A percentile compares a stretch with the other conserved stretches of the same genome.
phyloP scores from a whole-genome alignment of 371 early-diverging fungal species.

The Synchytrium microbalum region DNA sequence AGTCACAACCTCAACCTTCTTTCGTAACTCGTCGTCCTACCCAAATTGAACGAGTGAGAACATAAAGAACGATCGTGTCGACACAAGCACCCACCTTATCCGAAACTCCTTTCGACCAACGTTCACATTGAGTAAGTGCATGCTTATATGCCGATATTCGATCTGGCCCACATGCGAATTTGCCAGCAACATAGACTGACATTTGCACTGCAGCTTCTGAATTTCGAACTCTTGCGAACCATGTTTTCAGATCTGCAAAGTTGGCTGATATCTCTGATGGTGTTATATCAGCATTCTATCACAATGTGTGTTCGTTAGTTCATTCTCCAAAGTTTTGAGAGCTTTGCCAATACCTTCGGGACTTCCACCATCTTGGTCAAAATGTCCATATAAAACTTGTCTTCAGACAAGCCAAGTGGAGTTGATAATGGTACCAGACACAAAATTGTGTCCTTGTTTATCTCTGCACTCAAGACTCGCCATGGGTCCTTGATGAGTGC shows the following conservation, averaged over 20 bases:
- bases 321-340: slow-evolving; percentile 4
- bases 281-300: too few relatives aligned
- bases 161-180: slow-evolving; percentile 32
- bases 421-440: slow-evolving; percentile 37
- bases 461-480: slow-evolving; percentile 33
- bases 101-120: slow-evolving; percentile 8
- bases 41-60: background rate
- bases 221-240: slow-evolving; percentile 20
- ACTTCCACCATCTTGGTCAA: slow-evolving; percentile 24
- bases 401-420: slow-evolving; percentile 35
- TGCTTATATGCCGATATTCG: slow-evolving; percentile 27
- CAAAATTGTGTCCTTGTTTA: slow-evolving; percentile 35
- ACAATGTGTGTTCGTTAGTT: too few relatives aligned
- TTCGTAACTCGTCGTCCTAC: background rate
- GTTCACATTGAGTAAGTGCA: slow-evolving; percentile 25
- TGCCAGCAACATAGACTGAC: slow-evolving; percentile 22
- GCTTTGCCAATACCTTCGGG: background rate
- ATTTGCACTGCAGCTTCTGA: slow-evolving; percentile 18
- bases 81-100: background rate
- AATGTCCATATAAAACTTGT: slow-evolving; percentile 43
- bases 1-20: background rate
- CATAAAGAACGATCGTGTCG: background rate
- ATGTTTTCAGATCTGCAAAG: slow-evolving; percentile 26
- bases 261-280: slow-evolving; percentile 5
- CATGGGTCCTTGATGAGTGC: slow-evolving; percentile 31